Base-by-base conservation (phyloP, 2,329 filamentous ascomycete genomes). In the Didymellaceae sp. region DNA sequence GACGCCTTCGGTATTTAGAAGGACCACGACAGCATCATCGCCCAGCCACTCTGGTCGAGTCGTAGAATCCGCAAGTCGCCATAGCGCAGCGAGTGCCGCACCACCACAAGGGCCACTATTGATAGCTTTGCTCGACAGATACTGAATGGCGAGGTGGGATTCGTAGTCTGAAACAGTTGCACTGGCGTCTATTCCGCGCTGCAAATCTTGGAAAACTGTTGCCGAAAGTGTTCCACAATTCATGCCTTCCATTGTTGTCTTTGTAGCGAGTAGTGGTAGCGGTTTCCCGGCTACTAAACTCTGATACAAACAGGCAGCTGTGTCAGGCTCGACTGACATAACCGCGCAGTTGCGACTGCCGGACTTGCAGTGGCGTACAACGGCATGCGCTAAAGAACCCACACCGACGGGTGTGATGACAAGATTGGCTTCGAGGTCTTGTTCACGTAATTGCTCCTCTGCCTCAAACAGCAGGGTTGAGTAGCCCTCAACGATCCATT, bases 401-500 rank as follows among this genome's bases (percentile, higher is more conserved):
- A 89, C 88, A 0, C 90, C 89, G 1, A 88, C 86, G 0, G 89
- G 86, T 0, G 82, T 80, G 11, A 93, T 69, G 22, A 86, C 78
- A 0, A 75, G 81, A 5, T 79, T 75, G 4, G 71, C 54, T 4
- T 63, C 57, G 0, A 73, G 66, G 1, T 45, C 53, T 0, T 74
- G 57, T 0, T 73, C 70, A 0, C 77, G 65, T 8, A 87, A 64
- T 63, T 92, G 88, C 16, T 76, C 67, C 40, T 91, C 87, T 0
- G 84, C 76, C 64, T 94, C 90, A 3, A 73, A 68, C 54, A 92
- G 75, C 81, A 92, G 86, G 0, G 88, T 91, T 4, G 78, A 78
- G 62, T 93, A 94, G 0, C 90, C 90, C 53, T 93, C 85, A 0
- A 91, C 86, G 17, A 92, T 87, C 85, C 87, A 91, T 70, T 82